These are phyloP conservation scores for Talaromyces sp. DNA, from an alignment of 2,329 filamentous ascomycete genomes.

Conservation along the genomic window DNA sequence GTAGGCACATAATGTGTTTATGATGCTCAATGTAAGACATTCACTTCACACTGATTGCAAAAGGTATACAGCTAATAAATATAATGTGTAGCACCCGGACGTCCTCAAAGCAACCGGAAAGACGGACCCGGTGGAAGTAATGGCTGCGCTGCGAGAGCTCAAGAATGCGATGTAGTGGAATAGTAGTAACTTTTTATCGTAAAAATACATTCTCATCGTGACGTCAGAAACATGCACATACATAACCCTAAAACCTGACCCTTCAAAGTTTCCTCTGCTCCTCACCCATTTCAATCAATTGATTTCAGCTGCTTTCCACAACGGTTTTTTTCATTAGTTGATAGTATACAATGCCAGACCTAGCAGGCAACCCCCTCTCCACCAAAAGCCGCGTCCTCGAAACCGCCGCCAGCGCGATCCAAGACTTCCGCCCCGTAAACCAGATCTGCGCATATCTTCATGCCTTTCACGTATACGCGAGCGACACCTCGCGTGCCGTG, in stretches of 20 bases:
- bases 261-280: too few relatives aligned
- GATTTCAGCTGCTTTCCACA: too few relatives aligned
- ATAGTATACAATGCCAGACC: background rate
- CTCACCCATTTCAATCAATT: too few relatives aligned
- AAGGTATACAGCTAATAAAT: background rate
- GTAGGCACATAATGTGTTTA: slow-evolving; percentile 91
- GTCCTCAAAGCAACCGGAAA: slow-evolving; percentile 81
- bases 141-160: slow-evolving; percentile 80
- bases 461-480: slow-evolving; percentile 79
- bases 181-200: background rate
- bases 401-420: slow-evolving; percentile 29
- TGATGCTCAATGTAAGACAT: slow-evolving; percentile 68
- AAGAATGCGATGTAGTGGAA: slow-evolving; percentile 54
- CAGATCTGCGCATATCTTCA: slow-evolving; percentile 78
- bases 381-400: slow-evolving; percentile 34
- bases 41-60: too few relatives aligned
- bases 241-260: too few relatives aligned
- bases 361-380: slow-evolving; percentile 27
- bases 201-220: background rate
- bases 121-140: slow-evolving; percentile 74
- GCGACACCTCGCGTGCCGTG: slow-evolving; percentile 62
- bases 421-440: slow-evolving; percentile 62
- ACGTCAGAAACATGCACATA: background rate
- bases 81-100: slow-evolving; percentile 64
- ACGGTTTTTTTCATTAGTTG: too few relatives aligned